A percentile compares a stretch with the other conserved stretches of the same genome.
Conservation (phyloP, 2,329 filamentous ascomycete species). For the Amphichorda felina region DNA sequence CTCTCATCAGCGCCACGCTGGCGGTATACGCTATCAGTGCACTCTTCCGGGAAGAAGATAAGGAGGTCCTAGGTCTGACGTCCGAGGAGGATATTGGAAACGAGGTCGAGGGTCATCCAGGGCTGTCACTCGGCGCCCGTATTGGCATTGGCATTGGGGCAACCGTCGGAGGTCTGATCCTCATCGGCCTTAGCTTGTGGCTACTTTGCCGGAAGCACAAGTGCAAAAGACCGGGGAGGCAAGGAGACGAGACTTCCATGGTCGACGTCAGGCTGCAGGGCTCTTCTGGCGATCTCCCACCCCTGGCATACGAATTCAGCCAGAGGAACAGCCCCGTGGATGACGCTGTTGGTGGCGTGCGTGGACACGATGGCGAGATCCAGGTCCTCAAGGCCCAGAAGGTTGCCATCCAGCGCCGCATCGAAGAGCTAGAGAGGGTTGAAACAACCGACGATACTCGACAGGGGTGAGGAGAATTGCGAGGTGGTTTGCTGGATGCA, state of each 20-base stretch:
- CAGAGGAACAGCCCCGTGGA: constrained; percentile 10
- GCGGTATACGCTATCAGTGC: constrained; percentile 24
- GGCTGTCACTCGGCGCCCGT: constrained; percentile 16
- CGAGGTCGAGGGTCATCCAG: constrained; percentile 7
- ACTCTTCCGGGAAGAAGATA: constrained; percentile 23
- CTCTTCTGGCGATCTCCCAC: constrained; percentile 7
- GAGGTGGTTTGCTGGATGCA: not conserved
- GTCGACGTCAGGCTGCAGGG: not conserved
- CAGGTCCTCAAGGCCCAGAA: constrained; percentile 19
- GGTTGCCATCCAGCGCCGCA: constrained; percentile 19
- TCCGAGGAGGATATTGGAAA: constrained; percentile 17
- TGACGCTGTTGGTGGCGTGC: constrained; percentile 9
- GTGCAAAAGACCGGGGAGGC: not conserved
- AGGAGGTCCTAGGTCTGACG: constrained; percentile 17
- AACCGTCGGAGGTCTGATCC: constrained; percentile 15
- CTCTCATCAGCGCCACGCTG: constrained; percentile 22
- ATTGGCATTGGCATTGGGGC: constrained; percentile 23
- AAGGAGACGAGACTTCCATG: constrained; percentile 1
- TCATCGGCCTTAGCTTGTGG: constrained; percentile 12
- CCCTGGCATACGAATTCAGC: constrained; percentile 17
- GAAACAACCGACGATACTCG: constrained; percentile 6
- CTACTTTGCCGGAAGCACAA: constrained; percentile 10
- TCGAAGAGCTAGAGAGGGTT: constrained; percentile 18
- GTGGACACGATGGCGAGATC: constrained; percentile 17
- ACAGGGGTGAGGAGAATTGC: not conserved